Evolutionary conservation across 2,329 filamentous ascomycete genomes (phyloP), one percentile per base, ranked within the genome.

Genomic region (Hymenoscyphus albidus): DNA sequence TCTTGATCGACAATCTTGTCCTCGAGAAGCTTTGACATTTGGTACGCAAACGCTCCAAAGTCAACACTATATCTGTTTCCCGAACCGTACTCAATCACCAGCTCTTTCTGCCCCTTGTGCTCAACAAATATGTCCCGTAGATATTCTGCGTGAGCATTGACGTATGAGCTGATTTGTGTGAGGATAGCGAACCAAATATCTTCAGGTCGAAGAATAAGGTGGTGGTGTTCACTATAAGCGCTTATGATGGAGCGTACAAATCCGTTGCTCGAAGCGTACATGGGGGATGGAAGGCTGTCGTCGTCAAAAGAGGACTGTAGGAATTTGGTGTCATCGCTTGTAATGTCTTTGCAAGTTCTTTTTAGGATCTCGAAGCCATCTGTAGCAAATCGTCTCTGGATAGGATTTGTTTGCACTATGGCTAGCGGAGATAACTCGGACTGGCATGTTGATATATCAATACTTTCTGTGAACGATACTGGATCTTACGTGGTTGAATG

Each of bases 171-270:
- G 1, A 84, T 67, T 65, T 85, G 82, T 0, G 77, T 75, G 0
- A 85, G 69, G 65, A 85, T 82, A 5, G 81, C 73, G 56, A 83
- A 76, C 82, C 82, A 85, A 16, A 84, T 70, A 64, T 85, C 82
- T 35, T 85, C 82, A 0, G 82, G 82, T 0, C 82, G 79, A 57
- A 84, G 72, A 1, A 70, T 71, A 0, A 85, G 76, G 63, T 82
- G 77, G 61, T 80, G 78, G 62, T 83, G 79, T 1, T 73, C 12
- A 65, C 71, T 78, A 66, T 82, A 82, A 1, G 80, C 80, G n/a
- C 74, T 58, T 27, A 76, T 71, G n/a, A 69, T 74, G 0, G 75
- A 72, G 44, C 74, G 68, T 10, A 82, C 74, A 42, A 82, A 76
- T 16, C 78, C 78, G 59, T 81, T 80, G 2, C 35, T 12, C 10